Conservation (phyloP, 768 basidiomycete species). For the Boletus barrowsii region DNA sequence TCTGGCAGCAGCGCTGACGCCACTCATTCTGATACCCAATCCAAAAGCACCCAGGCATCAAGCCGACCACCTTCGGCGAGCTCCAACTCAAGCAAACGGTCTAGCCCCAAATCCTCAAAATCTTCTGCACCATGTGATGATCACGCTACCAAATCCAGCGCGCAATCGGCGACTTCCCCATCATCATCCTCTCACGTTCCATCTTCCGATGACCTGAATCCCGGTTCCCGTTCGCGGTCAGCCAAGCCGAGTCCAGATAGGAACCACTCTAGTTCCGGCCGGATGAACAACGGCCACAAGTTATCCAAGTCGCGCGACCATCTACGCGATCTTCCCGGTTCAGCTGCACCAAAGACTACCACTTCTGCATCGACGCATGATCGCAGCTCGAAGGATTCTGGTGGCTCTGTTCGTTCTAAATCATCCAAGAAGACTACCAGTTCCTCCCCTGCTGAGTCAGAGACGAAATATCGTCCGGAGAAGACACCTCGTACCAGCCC, state of each 20-base stretch:
- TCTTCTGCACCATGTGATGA: constrained; percentile 15
- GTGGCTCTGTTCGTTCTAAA: constrained; percentile 10
- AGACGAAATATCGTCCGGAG: constrained; percentile 6
- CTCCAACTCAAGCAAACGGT: constrained; percentile 27
- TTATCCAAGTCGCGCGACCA: constrained; percentile 23
- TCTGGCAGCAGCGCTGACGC: constrained; percentile 18
- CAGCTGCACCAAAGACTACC: constrained; percentile 10
- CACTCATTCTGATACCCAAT: constrained; percentile 19
- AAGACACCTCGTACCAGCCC: constrained; percentile 12
- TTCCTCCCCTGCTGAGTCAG: background rate
- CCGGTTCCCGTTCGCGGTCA: constrained; percentile 14
- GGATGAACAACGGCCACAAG: constrained; percentile 16
- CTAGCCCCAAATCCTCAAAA: constrained; percentile 7
- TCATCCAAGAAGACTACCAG: constrained; percentile 12
- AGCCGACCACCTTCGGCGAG: constrained; percentile 32
- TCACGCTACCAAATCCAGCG: constrained; percentile 8
- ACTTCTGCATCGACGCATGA: constrained; percentile 9
- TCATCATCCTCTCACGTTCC: constrained; percentile 14
- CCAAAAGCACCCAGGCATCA: constrained; percentile 25
- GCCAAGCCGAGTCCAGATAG: constrained; percentile 11
- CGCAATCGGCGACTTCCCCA: constrained; percentile 9
- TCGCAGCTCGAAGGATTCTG: constrained; percentile 10
- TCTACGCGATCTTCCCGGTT: constrained; percentile 15
- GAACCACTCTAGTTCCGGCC: constrained; percentile 17
- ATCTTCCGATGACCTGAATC: constrained; percentile 12